Evolutionary conservation across 495 filamentous ascomycete genomes (phyloP).

Genomic region (Neurospora sp.): DNA sequence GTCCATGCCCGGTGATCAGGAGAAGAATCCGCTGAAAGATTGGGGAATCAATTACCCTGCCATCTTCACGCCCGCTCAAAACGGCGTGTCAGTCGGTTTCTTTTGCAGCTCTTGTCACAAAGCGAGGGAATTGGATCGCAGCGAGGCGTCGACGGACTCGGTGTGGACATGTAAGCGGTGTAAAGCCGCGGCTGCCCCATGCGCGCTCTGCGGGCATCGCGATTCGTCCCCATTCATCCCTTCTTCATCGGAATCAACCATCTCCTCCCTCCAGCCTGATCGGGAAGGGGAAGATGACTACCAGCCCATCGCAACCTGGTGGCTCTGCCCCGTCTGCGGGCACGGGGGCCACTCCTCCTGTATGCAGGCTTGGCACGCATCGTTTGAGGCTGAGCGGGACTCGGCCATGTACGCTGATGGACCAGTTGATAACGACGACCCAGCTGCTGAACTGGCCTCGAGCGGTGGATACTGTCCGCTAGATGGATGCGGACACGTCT

Average conservation of each 20-base stretch:
- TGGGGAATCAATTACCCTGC: constrained; percentile 44
- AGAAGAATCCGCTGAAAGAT: constrained; percentile 13
- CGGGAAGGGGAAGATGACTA: not conserved
- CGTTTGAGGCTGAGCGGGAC: constrained; percentile 11
- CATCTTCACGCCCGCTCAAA: constrained; percentile 48
- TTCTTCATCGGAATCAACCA: not conserved
- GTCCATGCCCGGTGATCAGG: not conserved
- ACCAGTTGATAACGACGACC: constrained; percentile 3
- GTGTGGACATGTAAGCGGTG: constrained; percentile 41
- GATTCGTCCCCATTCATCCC: constrained; percentile 17
- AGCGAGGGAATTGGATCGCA: constrained; percentile 40
- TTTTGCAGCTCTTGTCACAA: constrained; percentile 43
- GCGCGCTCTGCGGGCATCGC: constrained; percentile 34
- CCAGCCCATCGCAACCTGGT: constrained; percentile 41
- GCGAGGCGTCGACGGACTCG: constrained; percentile 14
- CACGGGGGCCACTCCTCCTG: constrained; percentile 67
- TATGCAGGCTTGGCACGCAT: constrained; percentile 52
- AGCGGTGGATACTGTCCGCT: constrained; percentile 66
- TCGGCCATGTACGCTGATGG: constrained; percentile 1
- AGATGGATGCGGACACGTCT: constrained; percentile 63
- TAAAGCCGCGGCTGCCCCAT: constrained; percentile 31
- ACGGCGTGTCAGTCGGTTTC: constrained; percentile 34
- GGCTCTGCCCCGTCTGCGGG: constrained; percentile 62
- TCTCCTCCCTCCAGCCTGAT: not conserved
- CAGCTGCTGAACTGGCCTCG: constrained; percentile 27